Evolutionary conservation across 2,329 filamentous ascomycete genomes (phyloP), one percentile per base, ranked within the genome.

Genomic region (Alternaria ventricosa): DNA sequence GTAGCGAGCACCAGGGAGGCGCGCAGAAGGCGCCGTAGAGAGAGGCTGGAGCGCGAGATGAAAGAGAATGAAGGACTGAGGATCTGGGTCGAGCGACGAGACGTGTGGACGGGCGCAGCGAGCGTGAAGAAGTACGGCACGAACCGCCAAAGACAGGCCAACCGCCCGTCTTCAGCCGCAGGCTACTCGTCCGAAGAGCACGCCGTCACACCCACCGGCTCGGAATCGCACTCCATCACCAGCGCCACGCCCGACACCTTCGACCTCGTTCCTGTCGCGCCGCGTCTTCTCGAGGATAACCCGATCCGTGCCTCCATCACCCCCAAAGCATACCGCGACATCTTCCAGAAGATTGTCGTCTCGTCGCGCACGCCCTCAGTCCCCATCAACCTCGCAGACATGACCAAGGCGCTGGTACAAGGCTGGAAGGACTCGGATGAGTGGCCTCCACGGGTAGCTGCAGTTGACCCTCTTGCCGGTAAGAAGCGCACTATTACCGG

Each of bases 351-450:
- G 81, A 91, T 97, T 55, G 89, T 97, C 45, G 79, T 94, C 1
- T 90, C 95, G 73, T 87, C 86, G 41, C 87, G 96, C 67, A 92
- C 93, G 3, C 95, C 95, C 0, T 90, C 91, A 2, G 92, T 96
- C 15, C 95, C 95, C 4, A 91, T 97, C 74, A 97, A 97, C 71
- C 87, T 98, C 0, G 83, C 86, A 28, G 93, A 97, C 71, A 90
- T 97, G 82, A 88, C 92, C 22, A 87, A 89, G 10, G 89, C 92
- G 12, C 92, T 95, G 68, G 94, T 98, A 1, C 86, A 91, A 27
- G 95, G 95, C 46, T 97, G 95, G 95, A 97, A 96, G 79, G 87
- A 92, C 44, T 93, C 96, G 72, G 94, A 94, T 15, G 93, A 97
- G 79, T 98, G 95, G 95, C 94, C 95, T 5, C 93, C 92, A 1